phyloP scores from a whole-genome alignment of 2,329 filamentous ascomycete species.

The Purpureocillium lavendulum region DNA sequence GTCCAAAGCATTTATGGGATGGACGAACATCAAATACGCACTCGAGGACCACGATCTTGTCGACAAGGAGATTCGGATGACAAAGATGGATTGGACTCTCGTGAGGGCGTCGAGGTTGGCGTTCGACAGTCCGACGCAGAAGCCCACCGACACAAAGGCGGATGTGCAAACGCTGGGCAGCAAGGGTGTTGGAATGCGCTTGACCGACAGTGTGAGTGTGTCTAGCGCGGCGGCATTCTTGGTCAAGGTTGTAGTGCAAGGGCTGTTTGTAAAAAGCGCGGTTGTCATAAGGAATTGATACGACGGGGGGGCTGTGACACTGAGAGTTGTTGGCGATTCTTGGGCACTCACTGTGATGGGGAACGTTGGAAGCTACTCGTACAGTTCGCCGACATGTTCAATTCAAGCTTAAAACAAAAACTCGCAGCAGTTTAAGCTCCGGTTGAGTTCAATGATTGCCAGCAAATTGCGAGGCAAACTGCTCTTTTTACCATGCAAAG shows the following conservation, averaged over 20 bases:
- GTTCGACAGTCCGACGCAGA: constrained; percentile 18
- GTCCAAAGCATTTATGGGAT: constrained; percentile 25
- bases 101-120: constrained; percentile 22
- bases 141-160: too few relatives aligned
- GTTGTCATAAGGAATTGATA: constrained; percentile 12
- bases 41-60: constrained; percentile 26
- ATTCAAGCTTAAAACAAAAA: too few relatives aligned
- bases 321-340: too few relatives aligned
- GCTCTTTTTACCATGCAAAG: too few relatives aligned
- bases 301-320: too few relatives aligned
- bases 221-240: constrained; percentile 21
- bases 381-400: too few relatives aligned
- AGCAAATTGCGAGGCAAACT: too few relatives aligned
- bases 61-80: constrained; percentile 25
- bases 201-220: constrained; percentile 19
- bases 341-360: too few relatives aligned
- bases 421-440: too few relatives aligned
- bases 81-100: constrained; percentile 26
- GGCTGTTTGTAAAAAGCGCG: constrained; percentile 10
- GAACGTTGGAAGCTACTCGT: too few relatives aligned
- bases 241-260: constrained; percentile 22
- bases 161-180: constrained; percentile 19
- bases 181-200: constrained; percentile 19
- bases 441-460: too few relatives aligned
- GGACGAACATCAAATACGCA: constrained; percentile 30